Percentiles rank a stretch among this genome's conserved stretches.
Evolutionary conservation across 179 eudicot genomes (phyloP).

Genomic region (Spinacia oleracea): DNA sequence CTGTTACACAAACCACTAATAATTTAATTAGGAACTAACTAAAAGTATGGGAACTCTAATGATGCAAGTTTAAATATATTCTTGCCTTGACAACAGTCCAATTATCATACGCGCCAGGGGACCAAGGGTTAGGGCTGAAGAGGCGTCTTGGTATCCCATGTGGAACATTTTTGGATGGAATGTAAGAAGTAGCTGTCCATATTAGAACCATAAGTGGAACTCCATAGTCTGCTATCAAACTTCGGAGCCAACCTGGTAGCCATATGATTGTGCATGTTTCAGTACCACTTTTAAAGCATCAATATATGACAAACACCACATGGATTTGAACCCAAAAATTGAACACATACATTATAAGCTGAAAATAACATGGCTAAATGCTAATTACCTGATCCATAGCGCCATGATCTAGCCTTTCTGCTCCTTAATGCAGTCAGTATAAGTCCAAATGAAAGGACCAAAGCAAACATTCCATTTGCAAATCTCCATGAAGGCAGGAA

Average conservation of each 20-base stretch:
- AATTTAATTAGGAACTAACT: not conserved
- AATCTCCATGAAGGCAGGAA: slow-evolving; percentile 88
- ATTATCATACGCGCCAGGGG: slow-evolving; percentile 89
- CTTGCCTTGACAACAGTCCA: slow-evolving; percentile 85
- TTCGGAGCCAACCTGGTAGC: slow-evolving; percentile 68
- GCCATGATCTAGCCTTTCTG: slow-evolving; percentile 95
- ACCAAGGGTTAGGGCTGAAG: slow-evolving; percentile 95
- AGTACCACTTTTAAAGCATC: not conserved
- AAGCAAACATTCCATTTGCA: slow-evolving; percentile 95
- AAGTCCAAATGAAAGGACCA: slow-evolving; percentile 89
- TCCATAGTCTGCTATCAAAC: slow-evolving; percentile 85
- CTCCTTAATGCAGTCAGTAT: slow-evolving; percentile 74
- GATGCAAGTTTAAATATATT: not conserved
- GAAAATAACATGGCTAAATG: not conserved
- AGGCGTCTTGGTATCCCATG: slow-evolving; percentile 85
- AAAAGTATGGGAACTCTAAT: not conserved
- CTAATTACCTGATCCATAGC: slow-evolving; percentile 73
- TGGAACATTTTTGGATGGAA: slow-evolving; percentile 70
- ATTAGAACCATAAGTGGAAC: slow-evolving; percentile 90
- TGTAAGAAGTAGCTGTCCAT: slow-evolving; percentile 82
- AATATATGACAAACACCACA: not conserved
- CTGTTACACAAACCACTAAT: slow-evolving; percentile 41
- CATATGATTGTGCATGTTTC: not conserved
- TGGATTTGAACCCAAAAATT: too few species aligned
- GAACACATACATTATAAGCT: not conserved